Evolutionary conservation across 768 basidiomycete genomes (phyloP), one percentile per base, ranked within the genome.

Genomic region (Mycena chlorophos): DNA sequence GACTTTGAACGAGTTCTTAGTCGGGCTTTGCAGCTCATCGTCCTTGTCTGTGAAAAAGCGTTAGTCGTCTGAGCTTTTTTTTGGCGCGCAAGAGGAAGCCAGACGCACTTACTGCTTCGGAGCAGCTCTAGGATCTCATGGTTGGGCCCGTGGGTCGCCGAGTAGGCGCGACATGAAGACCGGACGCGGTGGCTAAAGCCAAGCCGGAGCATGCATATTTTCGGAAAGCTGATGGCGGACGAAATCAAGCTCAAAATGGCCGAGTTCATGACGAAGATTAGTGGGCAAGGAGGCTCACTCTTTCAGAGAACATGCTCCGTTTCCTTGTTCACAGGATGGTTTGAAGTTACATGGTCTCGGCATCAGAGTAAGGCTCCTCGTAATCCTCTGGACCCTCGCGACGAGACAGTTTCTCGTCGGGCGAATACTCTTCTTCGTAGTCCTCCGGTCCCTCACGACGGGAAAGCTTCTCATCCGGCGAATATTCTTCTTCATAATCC

Each of bases 1-100:
- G 17, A 83, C 66, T 69, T 81, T 83, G 71, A 73, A 83, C 4
- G 56, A 56, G 56, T 82, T 84, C n/a, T 69, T 53, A 14, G 54
- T 54, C 17, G 63, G 54, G 13, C 69, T 70, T 5, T 60, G 45
- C n/a, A 73, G 69, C 58, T 83, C 82, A 17, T 75, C 73, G 43
- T 75, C 65, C 65, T 75, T 73, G 64, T 76, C 82, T 77, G 46
- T 63, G 40, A 37, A 22, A n/a, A 4, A 34, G 25, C 5, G 13
- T 23, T 46, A 25, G 63, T 25, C 39, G 23, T 22, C 28, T 34
- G 49, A 25, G 25, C 30, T 29, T 39, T 46, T 57, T 12, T n/a
- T n/a, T n/a, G n/a, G n/a, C n/a, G n/a, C n/a, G 49, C 25, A 52
- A 42, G 45, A 34, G 3, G 20, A 46, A 42, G 40, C 16, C 17